Evolutionary conservation across 1,284 basidiomycete species (phyloP).

Genomic region (Vanrija sp.): DNA sequence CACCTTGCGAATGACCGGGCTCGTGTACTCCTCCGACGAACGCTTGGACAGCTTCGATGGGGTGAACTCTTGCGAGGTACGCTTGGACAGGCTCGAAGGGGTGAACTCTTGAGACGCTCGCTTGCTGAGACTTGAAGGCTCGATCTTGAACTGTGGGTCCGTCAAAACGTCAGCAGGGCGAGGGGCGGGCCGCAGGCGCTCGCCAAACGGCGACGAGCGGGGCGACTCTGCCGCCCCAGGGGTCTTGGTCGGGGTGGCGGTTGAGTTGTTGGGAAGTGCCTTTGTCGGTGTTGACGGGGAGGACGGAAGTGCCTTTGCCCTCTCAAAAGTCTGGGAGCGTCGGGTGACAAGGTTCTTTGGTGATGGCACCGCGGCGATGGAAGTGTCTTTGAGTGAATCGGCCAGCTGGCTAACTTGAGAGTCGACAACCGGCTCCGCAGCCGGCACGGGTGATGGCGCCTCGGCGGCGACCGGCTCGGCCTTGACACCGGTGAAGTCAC

Average conservation of each 20-base stretch:
- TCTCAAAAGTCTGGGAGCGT: no score
- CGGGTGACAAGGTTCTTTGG: no score
- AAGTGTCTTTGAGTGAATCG: not conserved
- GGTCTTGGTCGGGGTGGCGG: constrained; percentile 5
- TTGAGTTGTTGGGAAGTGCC: constrained; percentile 8
- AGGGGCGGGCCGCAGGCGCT: constrained; percentile 1
- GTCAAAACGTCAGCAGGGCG: no score
- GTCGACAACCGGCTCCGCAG: not conserved
- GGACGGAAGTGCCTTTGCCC: not conserved
- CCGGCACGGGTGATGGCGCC: not conserved
- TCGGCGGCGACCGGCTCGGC: constrained; percentile 3
- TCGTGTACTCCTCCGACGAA: no score
- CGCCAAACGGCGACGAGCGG: constrained; percentile 23
- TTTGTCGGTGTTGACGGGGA: constrained; percentile 4
- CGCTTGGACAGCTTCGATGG: not conserved
- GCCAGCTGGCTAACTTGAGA: not conserved
- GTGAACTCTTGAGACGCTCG: not conserved
- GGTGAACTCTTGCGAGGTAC: not conserved
- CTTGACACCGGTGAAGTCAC: constrained; percentile 7
- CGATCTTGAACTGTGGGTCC: not conserved
- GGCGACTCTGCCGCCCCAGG: constrained; percentile 2
- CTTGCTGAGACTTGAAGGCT: not conserved
- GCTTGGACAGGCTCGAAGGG: not conserved
- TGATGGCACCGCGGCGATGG: not conserved
- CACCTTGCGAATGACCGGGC: no score